Conservation (phyloP, 805 yeast genomes). For the Hanseniaspora lachancei region DNA sequence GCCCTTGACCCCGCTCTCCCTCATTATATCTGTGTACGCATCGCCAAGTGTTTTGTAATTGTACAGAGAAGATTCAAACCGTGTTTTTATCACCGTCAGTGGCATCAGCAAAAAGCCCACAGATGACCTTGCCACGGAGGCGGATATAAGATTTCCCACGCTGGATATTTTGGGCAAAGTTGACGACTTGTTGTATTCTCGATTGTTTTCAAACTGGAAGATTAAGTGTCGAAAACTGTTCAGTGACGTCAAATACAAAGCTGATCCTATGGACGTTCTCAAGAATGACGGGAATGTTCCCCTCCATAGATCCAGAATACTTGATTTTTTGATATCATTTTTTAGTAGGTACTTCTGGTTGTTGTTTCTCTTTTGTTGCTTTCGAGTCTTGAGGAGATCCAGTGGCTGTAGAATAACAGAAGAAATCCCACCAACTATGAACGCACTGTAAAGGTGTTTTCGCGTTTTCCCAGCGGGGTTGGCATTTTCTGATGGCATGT, state of each 20-base stretch:
- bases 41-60: constrained; percentile 49
- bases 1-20: constrained; percentile 43
- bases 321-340: constrained; percentile 23
- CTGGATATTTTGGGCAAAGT: constrained; percentile 58
- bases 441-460: constrained; percentile 63
- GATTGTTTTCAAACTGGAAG: constrained; percentile 15
- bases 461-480: background rate
- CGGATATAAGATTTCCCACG: constrained; percentile 57
- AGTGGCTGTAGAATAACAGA: constrained; percentile 75
- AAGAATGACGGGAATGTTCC: constrained; percentile 87
- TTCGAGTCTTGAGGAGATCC: constrained; percentile 74
- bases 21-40: constrained; percentile 46
- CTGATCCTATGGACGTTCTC: constrained; percentile 83
- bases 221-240: constrained; percentile 39
- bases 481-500: background rate
- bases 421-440: constrained; percentile 70
- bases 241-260: constrained; percentile 64
- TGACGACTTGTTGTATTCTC: constrained; percentile 25
- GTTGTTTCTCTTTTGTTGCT: constrained; percentile 45
- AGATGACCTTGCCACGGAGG: constrained; percentile 62
- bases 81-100: constrained; percentile 73
- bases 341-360: constrained; percentile 14
- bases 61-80: constrained; percentile 74
- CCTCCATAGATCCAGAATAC: constrained; percentile 56
- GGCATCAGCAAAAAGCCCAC: constrained; percentile 93